These are phyloP conservation scores for Dothistroma pini DNA, from an alignment of 2,329 filamentous ascomycete species.

Conservation along the genomic window DNA sequence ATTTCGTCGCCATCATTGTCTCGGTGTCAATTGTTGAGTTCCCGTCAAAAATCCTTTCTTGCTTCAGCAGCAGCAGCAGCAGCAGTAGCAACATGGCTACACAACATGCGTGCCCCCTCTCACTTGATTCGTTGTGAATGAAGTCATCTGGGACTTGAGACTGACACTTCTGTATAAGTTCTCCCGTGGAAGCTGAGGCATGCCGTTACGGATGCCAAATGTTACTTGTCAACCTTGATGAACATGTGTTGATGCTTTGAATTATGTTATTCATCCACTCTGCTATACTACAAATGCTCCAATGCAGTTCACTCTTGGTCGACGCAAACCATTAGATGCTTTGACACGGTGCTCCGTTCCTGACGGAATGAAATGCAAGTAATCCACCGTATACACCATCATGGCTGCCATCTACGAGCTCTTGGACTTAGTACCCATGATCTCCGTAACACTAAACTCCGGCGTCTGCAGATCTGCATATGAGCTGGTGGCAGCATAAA, in stretches of 20 bases:
- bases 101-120: too few species aligned
- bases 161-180: too few species aligned
- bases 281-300: background rate
- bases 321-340: background rate
- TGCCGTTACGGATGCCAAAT: too few species aligned
- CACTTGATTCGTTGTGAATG: too few species aligned
- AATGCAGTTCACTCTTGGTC: background rate
- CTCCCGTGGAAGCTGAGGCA: too few species aligned
- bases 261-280: background rate
- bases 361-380: background rate
- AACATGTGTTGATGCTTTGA: too few species aligned
- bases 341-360: background rate
- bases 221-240: too few species aligned
- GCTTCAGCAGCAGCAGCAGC: too few species aligned
- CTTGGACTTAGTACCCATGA: background rate
- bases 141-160: too few species aligned
- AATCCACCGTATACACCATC: background rate
- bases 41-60: too few species aligned
- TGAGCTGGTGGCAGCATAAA: conserved; percentile 23
- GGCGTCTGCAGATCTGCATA: conserved; percentile 19
- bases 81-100: too few species aligned
- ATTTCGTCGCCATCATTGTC: background rate
- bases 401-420: background rate
- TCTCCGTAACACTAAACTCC: conserved; percentile 21
- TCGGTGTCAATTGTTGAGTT: too few species aligned